phyloP scores from a whole-genome alignment of 2,329 filamentous ascomycete genomes.

The Trichoderma koningii region DNA sequence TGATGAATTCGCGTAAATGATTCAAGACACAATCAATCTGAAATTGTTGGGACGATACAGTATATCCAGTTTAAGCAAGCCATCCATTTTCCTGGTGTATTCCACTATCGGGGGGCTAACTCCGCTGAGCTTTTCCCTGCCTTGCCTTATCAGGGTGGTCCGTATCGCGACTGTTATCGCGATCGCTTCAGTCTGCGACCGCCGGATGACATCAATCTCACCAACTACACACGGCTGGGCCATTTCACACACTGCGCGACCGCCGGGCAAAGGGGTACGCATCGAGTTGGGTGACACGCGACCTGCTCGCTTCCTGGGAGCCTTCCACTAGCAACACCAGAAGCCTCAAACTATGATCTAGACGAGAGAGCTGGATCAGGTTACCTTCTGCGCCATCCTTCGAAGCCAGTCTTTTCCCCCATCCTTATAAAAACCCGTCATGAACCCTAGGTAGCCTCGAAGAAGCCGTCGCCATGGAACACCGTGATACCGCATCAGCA shows the following conservation, averaged over 20 bases:
- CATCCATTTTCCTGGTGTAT: too few relatives aligned
- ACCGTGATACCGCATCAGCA: constrained; percentile 33
- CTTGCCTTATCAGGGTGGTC: too few relatives aligned
- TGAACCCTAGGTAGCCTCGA: constrained; percentile 17
- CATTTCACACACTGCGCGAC: not conserved
- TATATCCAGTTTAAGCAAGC: too few relatives aligned
- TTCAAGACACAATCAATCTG: too few relatives aligned
- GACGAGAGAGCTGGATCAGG: not conserved
- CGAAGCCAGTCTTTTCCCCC: not conserved
- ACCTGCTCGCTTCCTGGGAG: not conserved
- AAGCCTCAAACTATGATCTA: constrained; percentile 7
- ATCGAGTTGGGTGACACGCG: not conserved
- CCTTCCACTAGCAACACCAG: not conserved
- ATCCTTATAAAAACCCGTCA: constrained; percentile 1
- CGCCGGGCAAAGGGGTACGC: not conserved
- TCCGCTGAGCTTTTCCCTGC: too few relatives aligned
- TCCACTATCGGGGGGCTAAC: too few relatives aligned
- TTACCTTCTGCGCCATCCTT: not conserved
- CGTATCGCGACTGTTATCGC: constrained; percentile 5
- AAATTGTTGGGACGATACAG: too few relatives aligned
- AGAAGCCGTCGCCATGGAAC: constrained; percentile 30
- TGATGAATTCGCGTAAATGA: too few relatives aligned
- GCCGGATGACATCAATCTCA: not conserved
- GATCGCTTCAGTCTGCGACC: not conserved
- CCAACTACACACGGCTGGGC: not conserved